Percentiles rank a stretch among this genome's conserved stretches.
phyloP scores from a whole-genome alignment of 2,329 filamentous ascomycete genomes.

The Colletotrichum echinochloae region DNA sequence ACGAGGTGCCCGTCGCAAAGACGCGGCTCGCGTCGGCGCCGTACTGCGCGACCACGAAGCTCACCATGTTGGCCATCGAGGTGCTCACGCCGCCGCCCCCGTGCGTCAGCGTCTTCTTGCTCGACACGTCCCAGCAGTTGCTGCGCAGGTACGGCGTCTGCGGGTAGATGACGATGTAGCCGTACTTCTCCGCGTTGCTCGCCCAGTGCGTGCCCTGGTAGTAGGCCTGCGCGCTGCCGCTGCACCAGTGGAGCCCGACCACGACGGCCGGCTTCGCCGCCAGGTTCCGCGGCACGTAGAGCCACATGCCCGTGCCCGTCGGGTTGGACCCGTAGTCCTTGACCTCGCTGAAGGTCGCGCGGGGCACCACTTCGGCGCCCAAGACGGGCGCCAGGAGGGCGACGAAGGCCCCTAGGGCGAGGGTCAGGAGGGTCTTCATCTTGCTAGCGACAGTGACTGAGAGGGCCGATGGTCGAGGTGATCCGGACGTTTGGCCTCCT shows the following conservation, averaged over 20 bases:
- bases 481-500: background rate
- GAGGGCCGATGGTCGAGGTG: background rate
- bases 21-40: slow-evolving; percentile 59
- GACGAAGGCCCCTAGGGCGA: slow-evolving; percentile 7
- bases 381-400: slow-evolving; percentile 1
- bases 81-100: slow-evolving; percentile 64
- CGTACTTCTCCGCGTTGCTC: slow-evolving; percentile 64
- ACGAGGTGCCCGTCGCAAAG: slow-evolving; percentile 62
- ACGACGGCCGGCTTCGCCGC: slow-evolving; percentile 61
- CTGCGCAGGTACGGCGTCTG: slow-evolving; percentile 50
- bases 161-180: slow-evolving; percentile 66
- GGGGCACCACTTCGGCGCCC: slow-evolving; percentile 38
- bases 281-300: slow-evolving; percentile 53
- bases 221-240: slow-evolving; percentile 64
- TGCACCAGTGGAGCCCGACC: slow-evolving; percentile 69
- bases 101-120: slow-evolving; percentile 60
- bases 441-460: background rate
- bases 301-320: slow-evolving; percentile 39
- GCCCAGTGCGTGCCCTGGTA: slow-evolving; percentile 63
- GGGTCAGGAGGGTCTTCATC: slow-evolving; percentile 15
- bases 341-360: slow-evolving; percentile 40
- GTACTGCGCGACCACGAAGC: slow-evolving; percentile 60
- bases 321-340: slow-evolving; percentile 39
- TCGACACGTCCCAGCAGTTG: slow-evolving; percentile 71
- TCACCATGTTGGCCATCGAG: slow-evolving; percentile 67